Evolutionary conservation across 129 eudicot genomes (phyloP).

Genomic region (Saposhnikovia divaricata): DNA sequence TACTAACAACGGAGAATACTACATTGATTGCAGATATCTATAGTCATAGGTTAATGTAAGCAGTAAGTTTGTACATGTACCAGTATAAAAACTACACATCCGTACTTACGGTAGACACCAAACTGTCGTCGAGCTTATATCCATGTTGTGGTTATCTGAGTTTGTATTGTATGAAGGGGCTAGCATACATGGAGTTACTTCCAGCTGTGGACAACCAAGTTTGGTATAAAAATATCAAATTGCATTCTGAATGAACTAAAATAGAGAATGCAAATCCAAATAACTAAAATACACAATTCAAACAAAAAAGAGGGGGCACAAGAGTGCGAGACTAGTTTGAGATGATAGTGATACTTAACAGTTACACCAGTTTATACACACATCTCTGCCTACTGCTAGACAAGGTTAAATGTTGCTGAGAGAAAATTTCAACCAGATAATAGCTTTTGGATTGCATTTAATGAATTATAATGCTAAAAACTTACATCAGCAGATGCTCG

Average conservation of each 20-base stretch:
- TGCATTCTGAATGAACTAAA: slow-evolving; percentile 4
- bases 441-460: background rate
- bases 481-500: slow-evolving; percentile 77
- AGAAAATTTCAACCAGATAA: background rate
- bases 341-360: background rate
- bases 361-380: background rate
- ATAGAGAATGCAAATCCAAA: slow-evolving; percentile 1
- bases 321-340: background rate
- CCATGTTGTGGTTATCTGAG: slow-evolving; percentile 15
- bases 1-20: background rate
- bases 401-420: background rate
- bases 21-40: background rate
- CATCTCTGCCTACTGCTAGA: background rate
- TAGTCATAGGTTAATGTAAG: background rate
- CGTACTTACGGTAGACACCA: slow-evolving; percentile 86
- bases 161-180: slow-evolving; percentile 41
- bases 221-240: background rate
- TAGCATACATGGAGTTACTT: slow-evolving; percentile 82
- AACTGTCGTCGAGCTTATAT: slow-evolving; percentile 41
- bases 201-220: slow-evolving; percentile 51
- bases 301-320: no score
- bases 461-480: slow-evolving; percentile 2
- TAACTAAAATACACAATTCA: background rate
- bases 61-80: background rate
- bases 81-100: background rate